A percentile compares a stretch with the other conserved stretches of the same genome.
Evolutionary conservation across 176 grass and related monocot species (phyloP).

Genomic region (Bolboschoenus planiculmis): DNA sequence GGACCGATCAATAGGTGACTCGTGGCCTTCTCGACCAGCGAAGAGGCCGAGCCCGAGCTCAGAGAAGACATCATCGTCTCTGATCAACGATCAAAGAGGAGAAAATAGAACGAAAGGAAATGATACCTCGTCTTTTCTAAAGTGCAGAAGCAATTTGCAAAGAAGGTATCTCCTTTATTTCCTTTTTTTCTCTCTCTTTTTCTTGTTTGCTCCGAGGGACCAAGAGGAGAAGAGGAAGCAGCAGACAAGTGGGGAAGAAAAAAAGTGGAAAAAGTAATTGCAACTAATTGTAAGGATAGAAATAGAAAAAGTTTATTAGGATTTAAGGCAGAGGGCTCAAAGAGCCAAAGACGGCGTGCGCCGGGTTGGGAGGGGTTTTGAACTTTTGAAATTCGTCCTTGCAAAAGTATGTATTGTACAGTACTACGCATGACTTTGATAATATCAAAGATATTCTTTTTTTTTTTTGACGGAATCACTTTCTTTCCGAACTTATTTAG

Average conservation of each 20-base stretch:
- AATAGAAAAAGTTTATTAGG: not conserved
- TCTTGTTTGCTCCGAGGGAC: not conserved
- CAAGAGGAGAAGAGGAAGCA: not conserved
- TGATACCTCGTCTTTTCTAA: not conserved
- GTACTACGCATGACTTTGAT: not conserved
- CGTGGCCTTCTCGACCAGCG: constrained; percentile 83
- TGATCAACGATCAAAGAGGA: not conserved
- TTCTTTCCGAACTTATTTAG: not conserved
- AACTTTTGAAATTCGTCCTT: not conserved
- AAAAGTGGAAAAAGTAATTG: not conserved
- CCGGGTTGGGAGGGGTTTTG: not conserved
- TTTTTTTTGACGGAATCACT: not conserved
- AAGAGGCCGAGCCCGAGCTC: constrained; percentile 22
- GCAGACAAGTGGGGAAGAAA: not conserved
- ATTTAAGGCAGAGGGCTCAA: not conserved
- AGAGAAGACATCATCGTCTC: constrained; percentile 10
- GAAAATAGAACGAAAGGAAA: not conserved
- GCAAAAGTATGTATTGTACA: too few relatives aligned
- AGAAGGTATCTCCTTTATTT: not conserved
- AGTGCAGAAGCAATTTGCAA: not conserved
- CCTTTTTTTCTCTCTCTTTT: not conserved
- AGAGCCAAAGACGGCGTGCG: not conserved
- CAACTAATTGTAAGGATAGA: not conserved
- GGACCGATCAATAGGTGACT: constrained; percentile 75
- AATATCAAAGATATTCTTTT: not conserved